Evolutionary conservation across 192 early-diverging fungal genomes (phyloP).

Genomic region (Ramicandelaber brevisporus): DNA sequence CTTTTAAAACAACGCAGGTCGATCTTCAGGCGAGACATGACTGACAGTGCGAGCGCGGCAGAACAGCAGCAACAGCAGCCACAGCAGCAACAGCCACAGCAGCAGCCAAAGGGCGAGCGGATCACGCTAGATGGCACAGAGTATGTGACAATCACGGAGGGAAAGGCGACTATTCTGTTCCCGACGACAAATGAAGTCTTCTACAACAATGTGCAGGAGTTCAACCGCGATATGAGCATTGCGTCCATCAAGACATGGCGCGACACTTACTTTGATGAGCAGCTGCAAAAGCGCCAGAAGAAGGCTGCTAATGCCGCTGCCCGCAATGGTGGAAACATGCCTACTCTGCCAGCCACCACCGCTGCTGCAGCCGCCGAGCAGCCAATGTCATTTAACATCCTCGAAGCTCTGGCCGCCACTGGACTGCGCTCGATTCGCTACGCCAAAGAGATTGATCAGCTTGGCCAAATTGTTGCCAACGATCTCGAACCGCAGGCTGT

Average conservation of each 20-base stretch:
- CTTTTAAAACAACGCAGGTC: no score
- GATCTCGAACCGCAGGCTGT: constrained; percentile 80
- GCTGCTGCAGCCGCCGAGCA: no score
- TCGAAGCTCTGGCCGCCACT: constrained; percentile 88
- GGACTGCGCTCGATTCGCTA: constrained; percentile 90
- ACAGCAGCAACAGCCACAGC: no score
- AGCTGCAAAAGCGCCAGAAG: constrained; percentile 23
- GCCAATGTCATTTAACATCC: no score
- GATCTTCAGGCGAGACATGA: no score
- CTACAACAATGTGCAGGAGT: constrained; percentile 95
- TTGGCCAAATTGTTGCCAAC: constrained; percentile 67
- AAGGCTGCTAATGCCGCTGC: constrained; percentile 9
- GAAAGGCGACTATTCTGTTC: constrained; percentile 60
- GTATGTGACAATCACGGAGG: constrained; percentile 43
- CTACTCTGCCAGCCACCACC: no score
- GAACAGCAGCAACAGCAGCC: no score
- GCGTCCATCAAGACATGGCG: constrained; percentile 88
- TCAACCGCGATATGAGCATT: constrained; percentile 94
- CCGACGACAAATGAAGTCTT: constrained; percentile 82
- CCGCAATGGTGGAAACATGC: no score
- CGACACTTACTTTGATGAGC: constrained; percentile 40
- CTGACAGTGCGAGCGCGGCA: no score
- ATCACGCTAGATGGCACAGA: constrained; percentile 3
- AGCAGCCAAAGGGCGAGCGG: no score
- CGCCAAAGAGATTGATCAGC: constrained; percentile 69